Evolutionary conservation across 495 filamentous ascomycete species (phyloP), one percentile per base, ranked within the genome.

Genomic region (Aspergillus nanangensis): DNA sequence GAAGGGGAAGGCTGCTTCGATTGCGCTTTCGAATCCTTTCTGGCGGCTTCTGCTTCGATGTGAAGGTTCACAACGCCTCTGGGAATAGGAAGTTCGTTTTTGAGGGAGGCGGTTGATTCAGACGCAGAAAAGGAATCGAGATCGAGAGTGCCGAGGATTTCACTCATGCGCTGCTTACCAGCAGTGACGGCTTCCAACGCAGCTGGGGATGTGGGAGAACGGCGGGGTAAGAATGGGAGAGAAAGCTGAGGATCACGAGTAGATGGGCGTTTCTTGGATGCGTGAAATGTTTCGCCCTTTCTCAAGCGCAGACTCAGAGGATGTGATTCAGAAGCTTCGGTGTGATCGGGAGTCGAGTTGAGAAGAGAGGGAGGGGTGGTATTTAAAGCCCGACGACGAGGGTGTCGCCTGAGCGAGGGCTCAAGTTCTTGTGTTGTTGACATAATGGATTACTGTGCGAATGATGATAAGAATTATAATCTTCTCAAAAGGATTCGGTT

Each of bases 251-350:
- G 72, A 44, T 76, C 69, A 48, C 62, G 58, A 31, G 70, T 59
- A 5, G 66, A 65, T 24, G 74, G 61, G 17, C 65, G 62, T 4
- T 61, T 70, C 11, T 74, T 65, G 5, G 72, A 62, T n/a, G n/a
- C n/a, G 48, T 76, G 65, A 41, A 79, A 80, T 18, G 76, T 80
- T 38, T 76, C 67, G 52, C 72, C 71, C 58, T 77, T 78, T 48
- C 56, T 65, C 47, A 80, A 49, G 8, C 56, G 56, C 46, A 65
- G 59, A 37, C 58, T 60, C 40, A 58, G 48, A 7, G 25, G 49
- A 19, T 35, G 14, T 10, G 54, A 44, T 14, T 47, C 44, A 17
- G 44, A 42, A 14, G 47, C 44, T n/a, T n/a, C n/a, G n/a, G n/a
- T n/a, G n/a, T n/a, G n/a, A n/a, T n/a, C n/a, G n/a, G n/a, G n/a